phyloP scores from a whole-genome alignment of 108 stramenopile species.

The Cyclotella atomus region DNA sequence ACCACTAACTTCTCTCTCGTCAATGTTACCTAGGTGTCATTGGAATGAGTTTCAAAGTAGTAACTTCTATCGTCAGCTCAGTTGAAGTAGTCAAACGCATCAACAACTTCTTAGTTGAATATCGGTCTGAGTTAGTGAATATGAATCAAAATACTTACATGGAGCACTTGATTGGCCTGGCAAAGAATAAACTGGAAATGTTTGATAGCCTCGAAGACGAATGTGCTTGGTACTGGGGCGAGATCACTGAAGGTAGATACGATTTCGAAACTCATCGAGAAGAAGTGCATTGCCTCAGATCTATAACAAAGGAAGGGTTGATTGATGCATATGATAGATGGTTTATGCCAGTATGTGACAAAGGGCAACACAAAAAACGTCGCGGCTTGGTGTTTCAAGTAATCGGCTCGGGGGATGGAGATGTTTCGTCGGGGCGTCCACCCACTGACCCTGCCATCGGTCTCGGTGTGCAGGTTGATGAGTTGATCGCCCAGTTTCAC shows the following conservation, averaged over 20 bases:
- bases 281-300: conserved; percentile 65
- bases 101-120: conserved; percentile 72
- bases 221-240: conserved; percentile 59
- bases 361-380: conserved; percentile 43
- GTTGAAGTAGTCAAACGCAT: conserved; percentile 61
- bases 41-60: conserved; percentile 76
- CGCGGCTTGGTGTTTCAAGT: conserved; percentile 69
- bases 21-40: conserved; percentile 62
- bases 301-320: conserved; percentile 63
- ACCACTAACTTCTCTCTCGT: too few relatives aligned
- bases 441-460: conserved; percentile 19
- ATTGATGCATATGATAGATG: conserved; percentile 76
- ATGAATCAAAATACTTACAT: conserved; percentile 67
- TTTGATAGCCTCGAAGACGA: conserved; percentile 82
- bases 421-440: conserved; percentile 58
- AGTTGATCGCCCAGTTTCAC: conserved; percentile 56
- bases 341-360: conserved; percentile 53
- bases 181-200: conserved; percentile 81
- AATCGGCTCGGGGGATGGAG: conserved; percentile 69
- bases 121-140: conserved; percentile 48
- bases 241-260: conserved; percentile 72
- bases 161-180: conserved; percentile 73
- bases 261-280: conserved; percentile 68
- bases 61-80: conserved; percentile 68
- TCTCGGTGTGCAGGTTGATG: conserved; percentile 57